Percentiles rank a stretch among this genome's conserved stretches.
These are phyloP conservation scores for Metschnikowia chrysomelidarum DNA, from an alignment of 805 yeast genomes.

Conservation along the genomic window DNA sequence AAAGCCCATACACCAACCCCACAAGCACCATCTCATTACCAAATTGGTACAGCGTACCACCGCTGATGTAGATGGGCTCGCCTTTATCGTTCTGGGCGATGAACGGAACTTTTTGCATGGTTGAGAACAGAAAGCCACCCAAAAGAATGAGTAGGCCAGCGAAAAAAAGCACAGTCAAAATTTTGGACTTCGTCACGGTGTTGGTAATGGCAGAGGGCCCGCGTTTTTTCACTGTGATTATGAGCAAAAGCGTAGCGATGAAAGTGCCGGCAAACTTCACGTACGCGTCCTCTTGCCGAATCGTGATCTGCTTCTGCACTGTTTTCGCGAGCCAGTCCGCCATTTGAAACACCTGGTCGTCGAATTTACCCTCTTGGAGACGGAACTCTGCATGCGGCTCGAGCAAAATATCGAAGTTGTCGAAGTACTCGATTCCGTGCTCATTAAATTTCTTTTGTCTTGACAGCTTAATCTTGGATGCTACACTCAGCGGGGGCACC, in stretches of 20 bases:
- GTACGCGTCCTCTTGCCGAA: slow-evolving; percentile 42
- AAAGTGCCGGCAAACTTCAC: slow-evolving; percentile 47
- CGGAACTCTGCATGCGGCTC: slow-evolving; percentile 34
- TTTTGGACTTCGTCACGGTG: slow-evolving; percentile 21
- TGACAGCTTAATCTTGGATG: slow-evolving; percentile 13
- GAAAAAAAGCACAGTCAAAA: slow-evolving; percentile 30
- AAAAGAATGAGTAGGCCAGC: slow-evolving; percentile 43
- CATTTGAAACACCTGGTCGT: slow-evolving; percentile 44
- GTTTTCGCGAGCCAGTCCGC: slow-evolving; percentile 52
- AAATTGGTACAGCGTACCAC: slow-evolving; percentile 66
- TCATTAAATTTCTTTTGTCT: slow-evolving; percentile 21
- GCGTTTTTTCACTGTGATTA: slow-evolving; percentile 49
- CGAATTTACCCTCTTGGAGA: slow-evolving; percentile 35
- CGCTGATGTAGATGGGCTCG: slow-evolving; percentile 55
- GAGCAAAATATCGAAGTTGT: slow-evolving; percentile 20
- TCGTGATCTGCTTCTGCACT: slow-evolving; percentile 41
- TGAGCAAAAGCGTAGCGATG: slow-evolving; percentile 40
- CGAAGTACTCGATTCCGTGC: slow-evolving; percentile 19
- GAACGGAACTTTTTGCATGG: slow-evolving; percentile 61
- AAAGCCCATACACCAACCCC: slow-evolving; percentile 45
- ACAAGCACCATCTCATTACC: slow-evolving; percentile 64
- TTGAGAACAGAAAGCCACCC: slow-evolving; percentile 65
- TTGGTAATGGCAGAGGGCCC: slow-evolving; percentile 28
- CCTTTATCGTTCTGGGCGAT: slow-evolving; percentile 52
- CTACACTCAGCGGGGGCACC: slow-evolving; percentile 47